Base-by-base conservation (phyloP, 2,329 filamentous ascomycete genomes). In the Fusarium udum region DNA sequence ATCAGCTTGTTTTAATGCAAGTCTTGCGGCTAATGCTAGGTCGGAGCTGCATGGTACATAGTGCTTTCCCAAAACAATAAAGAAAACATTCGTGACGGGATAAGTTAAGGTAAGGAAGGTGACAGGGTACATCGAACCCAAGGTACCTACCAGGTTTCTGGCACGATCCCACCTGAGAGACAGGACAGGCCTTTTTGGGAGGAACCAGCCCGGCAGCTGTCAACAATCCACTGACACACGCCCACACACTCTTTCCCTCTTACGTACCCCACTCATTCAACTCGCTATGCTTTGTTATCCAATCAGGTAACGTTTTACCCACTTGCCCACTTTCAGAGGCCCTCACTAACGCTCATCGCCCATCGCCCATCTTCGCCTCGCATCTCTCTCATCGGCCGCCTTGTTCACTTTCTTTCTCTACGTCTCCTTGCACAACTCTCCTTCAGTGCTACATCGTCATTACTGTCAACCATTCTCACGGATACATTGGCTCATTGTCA, bases 181-280 rank as follows among this genome's bases (percentile, higher is more conserved):
- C 70, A 75, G 71, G 74, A 72, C 71, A 76, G 74, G 73, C 65
- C 69, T 74, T 70, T 49, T 69, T 59, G 74, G 63, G 63, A 76
- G 61, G 69, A 75, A 69, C 73, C 70, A 70, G 76, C 52, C 72
- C 76, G 67, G 73, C 69, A 78, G 73, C 76, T 75, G 74, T 78
- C 76, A 77, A 76, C 49, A 75, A 67, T 60, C 64, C 56, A 73
- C 67, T 68, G 62, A 73, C 72, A 76, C 73, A 74, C 71, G 61
- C 67, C 69, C 73, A 72, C 73, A 73, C 75, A 75, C 53, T 70
- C 72, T 70, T 74, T 74, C 64, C 58, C 39, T 75, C 61, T 73
- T 67, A 59, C 61, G 64, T 69, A 67, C 72, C 69, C 71, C 72
- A 75, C 72, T 64, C 58, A 28, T 66, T 70, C 65, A 61, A 64